Evolutionary conservation across 495 filamentous ascomycete species (phyloP).

Genomic region (Penicillium cataractarum): DNA sequence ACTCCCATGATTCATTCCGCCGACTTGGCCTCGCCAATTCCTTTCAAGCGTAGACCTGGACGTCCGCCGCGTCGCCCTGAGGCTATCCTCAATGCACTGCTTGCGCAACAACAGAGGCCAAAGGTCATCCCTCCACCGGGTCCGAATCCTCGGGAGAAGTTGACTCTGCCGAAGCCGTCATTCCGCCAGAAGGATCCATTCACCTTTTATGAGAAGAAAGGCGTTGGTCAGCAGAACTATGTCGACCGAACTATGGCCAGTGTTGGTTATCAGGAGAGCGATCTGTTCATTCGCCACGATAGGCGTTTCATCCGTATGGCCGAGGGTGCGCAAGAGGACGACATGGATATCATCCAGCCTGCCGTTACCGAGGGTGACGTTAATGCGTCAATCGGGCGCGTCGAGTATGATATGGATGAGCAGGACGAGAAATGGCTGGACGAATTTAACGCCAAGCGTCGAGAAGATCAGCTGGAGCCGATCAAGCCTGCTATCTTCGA

Average conservation of each 20-base stretch:
- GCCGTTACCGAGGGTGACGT: conserved; percentile 64
- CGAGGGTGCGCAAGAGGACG: conserved; percentile 81
- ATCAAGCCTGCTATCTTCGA: conserved; percentile 95
- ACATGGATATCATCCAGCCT: conserved; percentile 67
- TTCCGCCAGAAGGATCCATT: conserved; percentile 63
- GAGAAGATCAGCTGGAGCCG: conserved; percentile 68
- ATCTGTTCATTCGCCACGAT: conserved; percentile 79
- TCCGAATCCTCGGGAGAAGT: conserved; percentile 66
- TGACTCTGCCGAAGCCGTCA: conserved; percentile 67
- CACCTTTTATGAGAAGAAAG: conserved; percentile 62
- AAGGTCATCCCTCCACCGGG: conserved; percentile 64
- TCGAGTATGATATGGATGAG: conserved; percentile 99
- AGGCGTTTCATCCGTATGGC: conserved; percentile 75
- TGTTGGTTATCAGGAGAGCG: conserved; percentile 92
- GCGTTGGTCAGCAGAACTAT: conserved; percentile 63
- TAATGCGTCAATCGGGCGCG: conserved; percentile 67
- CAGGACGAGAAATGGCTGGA: conserved; percentile 97
- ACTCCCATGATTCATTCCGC: conserved; percentile 19
- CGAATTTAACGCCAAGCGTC: conserved; percentile 75
- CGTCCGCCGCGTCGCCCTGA: conserved; percentile 64
- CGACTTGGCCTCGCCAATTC: conserved; percentile 36
- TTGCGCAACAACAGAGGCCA: conserved; percentile 60
- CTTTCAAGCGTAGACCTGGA: conserved; percentile 63
- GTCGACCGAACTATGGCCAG: conserved; percentile 93
- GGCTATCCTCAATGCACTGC: conserved; percentile 62